Evolutionary conservation across 192 early-diverging fungal species (phyloP), one percentile per base, ranked within the genome.

Genomic region (Podila minutissima): DNA sequence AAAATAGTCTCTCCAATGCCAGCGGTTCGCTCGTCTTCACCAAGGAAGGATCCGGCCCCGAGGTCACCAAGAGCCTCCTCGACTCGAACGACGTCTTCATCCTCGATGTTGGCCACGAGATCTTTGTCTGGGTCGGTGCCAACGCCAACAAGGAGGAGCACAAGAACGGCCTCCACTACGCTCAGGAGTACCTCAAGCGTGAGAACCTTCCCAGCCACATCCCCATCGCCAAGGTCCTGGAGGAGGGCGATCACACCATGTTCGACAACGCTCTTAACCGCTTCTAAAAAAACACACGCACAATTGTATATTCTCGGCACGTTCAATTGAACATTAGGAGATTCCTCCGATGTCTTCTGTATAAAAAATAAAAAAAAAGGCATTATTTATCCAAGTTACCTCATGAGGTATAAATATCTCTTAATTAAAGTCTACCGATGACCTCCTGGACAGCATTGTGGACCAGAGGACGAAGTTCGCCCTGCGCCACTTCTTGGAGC

Each of bases 11-110:
- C 59, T 74, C 68, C 41, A 71, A 88, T 68, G 66, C 77, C 62
- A 83, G 78, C 15, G 86, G 83, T 46, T 51, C 46, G 57, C 46
- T 88, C 32, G 64, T 74, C 19, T 93, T 93, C 71, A 89, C 83
- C 19, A 59, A 88, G 68, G 91, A 90, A 57, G 84, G 85, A 10
- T 74, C 82, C 35, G 87, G 86, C 58, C 66, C 73, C 6, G 75
- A 75, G 22, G 82, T 88, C 35, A 85, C 31, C 10, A 72, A 73
- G 59, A 68, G 67, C 13, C 72, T 86, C 29, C 84, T 95, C 66
- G 84, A 92, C 64, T 67, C 83, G 11, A 83, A 93, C 48, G 89
- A 92, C 71, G 92, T 92, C 35, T 94, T 91, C 71, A 69, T 94
- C 57, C 79, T 92, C 66, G 93, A 94, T 82, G 85, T 83, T 24